A percentile compares a stretch with the other conserved stretches of the same genome.
Conservation (phyloP, 495 filamentous ascomycete species). For the Penicillium soppii region DNA sequence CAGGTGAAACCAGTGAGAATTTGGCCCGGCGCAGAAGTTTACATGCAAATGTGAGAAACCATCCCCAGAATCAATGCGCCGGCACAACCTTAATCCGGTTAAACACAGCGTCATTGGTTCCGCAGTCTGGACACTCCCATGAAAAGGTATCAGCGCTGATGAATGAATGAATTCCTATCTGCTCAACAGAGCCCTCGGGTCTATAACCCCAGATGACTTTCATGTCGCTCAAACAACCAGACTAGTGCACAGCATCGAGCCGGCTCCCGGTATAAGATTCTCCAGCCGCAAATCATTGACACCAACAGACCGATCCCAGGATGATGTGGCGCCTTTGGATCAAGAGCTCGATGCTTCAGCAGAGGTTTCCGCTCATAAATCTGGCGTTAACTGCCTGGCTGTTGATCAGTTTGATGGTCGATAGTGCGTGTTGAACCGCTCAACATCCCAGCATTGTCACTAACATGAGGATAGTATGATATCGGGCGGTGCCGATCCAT, state of each 20-base stretch:
- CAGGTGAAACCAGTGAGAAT: no score
- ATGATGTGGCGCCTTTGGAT: conserved; percentile 12
- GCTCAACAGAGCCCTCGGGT: conserved; percentile 68
- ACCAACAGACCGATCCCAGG: conserved; percentile 7
- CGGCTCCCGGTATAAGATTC: conserved; percentile 64
- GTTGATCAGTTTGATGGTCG: conserved; percentile 76
- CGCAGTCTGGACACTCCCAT: background rate
- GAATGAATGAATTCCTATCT: conserved; percentile 81
- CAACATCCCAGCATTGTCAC: background rate
- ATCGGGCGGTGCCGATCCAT: conserved; percentile 78
- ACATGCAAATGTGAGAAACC: no score
- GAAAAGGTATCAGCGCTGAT: conserved; percentile 14
- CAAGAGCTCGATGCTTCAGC: conserved; percentile 21
- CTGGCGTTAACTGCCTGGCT: conserved; percentile 72
- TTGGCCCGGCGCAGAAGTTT: no score
- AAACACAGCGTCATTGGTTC: conserved; percentile 14
- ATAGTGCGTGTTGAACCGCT: conserved; percentile 52
- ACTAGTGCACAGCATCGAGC: conserved; percentile 59
- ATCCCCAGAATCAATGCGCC: conserved; percentile 22
- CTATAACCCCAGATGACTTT: conserved; percentile 57
- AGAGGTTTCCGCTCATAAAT: conserved; percentile 61
- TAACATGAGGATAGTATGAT: conserved; percentile 57
- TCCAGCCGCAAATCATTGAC: conserved; percentile 50
- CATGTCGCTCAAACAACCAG: conserved; percentile 61
- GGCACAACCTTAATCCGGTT: conserved; percentile 26